Conservation (phyloP, 1,284 basidiomycete genomes). For the Vanrija humicola region DNA sequence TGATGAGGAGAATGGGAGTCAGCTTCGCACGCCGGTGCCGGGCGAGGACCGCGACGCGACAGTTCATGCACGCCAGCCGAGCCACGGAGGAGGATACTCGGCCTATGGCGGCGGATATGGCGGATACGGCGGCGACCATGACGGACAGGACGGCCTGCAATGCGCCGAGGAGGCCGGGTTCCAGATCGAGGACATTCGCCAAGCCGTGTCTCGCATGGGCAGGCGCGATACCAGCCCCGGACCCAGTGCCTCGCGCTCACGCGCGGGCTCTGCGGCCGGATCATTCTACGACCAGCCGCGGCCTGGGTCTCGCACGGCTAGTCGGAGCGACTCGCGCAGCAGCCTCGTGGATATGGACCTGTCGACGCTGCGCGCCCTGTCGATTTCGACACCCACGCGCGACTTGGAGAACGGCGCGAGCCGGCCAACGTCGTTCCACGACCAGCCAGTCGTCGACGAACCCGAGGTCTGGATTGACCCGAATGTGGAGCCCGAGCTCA, state of each 20-base stretch:
- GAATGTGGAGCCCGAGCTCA: slow-evolving; percentile 55
- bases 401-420: neutral
- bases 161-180: too few relatives aligned
- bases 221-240: slow-evolving; percentile 15
- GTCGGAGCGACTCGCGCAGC: too few relatives aligned
- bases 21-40: slow-evolving; percentile 19
- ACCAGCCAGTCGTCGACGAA: slow-evolving; percentile 7
- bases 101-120: slow-evolving; percentile 5
- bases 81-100: neutral
- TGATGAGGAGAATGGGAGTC: slow-evolving; percentile 22
- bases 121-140: neutral
- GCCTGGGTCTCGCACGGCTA: too few relatives aligned
- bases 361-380: neutral
- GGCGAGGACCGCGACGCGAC: slow-evolving; percentile 40
- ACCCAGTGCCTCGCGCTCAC: neutral
- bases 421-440: neutral
- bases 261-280: slow-evolving; percentile 1
- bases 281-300: neutral
- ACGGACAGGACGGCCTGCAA: slow-evolving; percentile 18
- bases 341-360: too few relatives aligned
- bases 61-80: slow-evolving; percentile 22
- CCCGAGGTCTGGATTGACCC: slow-evolving; percentile 36
- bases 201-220: slow-evolving; percentile 24
- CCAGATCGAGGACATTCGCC: slow-evolving; percentile 28
- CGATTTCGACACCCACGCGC: neutral